A percentile compares a stretch with the other conserved stretches of the same genome.
Conservation (phyloP, 2,329 filamentous ascomycete species). For the Colletotrichum sp. region DNA sequence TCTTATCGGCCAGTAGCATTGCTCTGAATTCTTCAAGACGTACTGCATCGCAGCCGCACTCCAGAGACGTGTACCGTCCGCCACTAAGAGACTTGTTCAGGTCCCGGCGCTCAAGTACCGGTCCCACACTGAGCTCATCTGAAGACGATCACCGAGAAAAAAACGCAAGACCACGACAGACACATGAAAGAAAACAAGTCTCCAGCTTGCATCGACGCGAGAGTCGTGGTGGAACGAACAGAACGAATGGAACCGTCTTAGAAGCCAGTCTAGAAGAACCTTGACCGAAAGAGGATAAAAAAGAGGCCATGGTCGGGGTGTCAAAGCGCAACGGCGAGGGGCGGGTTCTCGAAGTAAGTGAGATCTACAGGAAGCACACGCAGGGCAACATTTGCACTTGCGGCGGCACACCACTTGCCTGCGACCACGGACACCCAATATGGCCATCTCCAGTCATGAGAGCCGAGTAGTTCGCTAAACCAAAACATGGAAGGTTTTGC, state of each 20-base stretch:
- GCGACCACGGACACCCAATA: not conserved
- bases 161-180: not conserved
- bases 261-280: constrained; percentile 17
- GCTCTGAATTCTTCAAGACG: not conserved
- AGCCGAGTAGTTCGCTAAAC: not conserved
- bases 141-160: not conserved
- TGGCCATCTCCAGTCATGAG: not conserved
- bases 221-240: not conserved
- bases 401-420: not conserved
- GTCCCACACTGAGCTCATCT: not conserved
- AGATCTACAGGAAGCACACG: not conserved
- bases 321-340: constrained; percentile 1
- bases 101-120: not conserved
- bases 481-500: not conserved
- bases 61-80: not conserved
- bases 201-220: not conserved
- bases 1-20: not conserved
- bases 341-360: not conserved
- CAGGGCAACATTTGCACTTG: not conserved
- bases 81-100: not conserved
- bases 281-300: not conserved
- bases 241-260: not conserved
- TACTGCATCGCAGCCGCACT: not conserved
- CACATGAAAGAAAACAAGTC: not conserved
- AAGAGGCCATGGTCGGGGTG: not conserved